phyloP scores from a whole-genome alignment of 805 yeast species.

The Metschnikowia santaceciliae region DNA sequence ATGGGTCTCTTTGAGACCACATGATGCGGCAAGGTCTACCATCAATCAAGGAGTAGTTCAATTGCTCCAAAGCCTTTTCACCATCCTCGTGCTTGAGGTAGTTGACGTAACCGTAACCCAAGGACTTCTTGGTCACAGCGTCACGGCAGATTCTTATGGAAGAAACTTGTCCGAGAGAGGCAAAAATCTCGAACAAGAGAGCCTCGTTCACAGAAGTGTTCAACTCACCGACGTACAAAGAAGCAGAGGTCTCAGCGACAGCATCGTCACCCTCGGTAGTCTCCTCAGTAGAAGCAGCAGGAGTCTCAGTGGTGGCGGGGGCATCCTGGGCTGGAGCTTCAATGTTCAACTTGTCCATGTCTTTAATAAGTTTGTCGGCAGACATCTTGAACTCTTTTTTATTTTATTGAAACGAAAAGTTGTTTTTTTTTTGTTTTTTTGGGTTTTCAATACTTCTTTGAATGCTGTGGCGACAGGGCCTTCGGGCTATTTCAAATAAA shows the following conservation, averaged over 20 bases:
- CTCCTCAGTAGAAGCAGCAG: constrained; percentile 29
- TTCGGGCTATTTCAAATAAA: constrained; percentile 1
- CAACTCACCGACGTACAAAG: constrained; percentile 96
- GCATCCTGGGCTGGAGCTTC: constrained; percentile 32
- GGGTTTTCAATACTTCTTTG: constrained; percentile 7
- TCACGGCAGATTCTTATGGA: constrained; percentile 99
- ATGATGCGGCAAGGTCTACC: constrained; percentile 98
- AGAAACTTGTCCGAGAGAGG: constrained; percentile 91
- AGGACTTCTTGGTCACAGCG: constrained; percentile 92
- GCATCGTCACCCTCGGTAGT: constrained; percentile 28
- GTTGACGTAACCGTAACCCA: constrained; percentile 98
- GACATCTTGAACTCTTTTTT: constrained; percentile 23
- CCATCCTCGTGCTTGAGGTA: constrained; percentile 87
- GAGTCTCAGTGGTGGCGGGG: constrained; percentile 23
- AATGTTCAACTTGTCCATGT: constrained; percentile 46
- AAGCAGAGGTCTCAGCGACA: constrained; percentile 62
- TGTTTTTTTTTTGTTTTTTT: constrained; percentile 13
- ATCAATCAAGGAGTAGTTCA: constrained; percentile 90
- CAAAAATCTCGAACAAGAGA: constrained; percentile 87
- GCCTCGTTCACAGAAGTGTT: constrained; percentile 93
- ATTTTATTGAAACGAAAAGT: constrained; percentile 8
- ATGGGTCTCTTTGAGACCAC: constrained; percentile 99
- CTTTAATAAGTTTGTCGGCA: constrained; percentile 43
- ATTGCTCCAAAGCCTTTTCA: constrained; percentile 88
- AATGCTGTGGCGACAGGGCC: constrained; percentile 5